Evolutionary conservation across 108 stramenopile genomes (phyloP), one percentile per base, ranked within the genome.

Genomic region (Aurantiochytrium sp.): DNA sequence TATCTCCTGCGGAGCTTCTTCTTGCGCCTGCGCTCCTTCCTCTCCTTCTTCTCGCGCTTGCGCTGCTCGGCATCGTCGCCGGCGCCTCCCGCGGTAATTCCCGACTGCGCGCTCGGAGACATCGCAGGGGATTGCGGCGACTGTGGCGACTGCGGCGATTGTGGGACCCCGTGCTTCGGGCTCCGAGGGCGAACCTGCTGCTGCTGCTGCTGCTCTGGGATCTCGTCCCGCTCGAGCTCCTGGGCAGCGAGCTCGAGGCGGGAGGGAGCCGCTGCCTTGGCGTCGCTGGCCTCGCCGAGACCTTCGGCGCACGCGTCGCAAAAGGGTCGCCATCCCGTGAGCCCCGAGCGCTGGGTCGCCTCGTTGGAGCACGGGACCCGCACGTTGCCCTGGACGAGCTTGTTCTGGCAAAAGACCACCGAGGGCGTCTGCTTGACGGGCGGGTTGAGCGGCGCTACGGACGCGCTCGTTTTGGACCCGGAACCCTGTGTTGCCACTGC

Each of bases 1-100:
- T 81, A 48, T 30, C 30, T 41, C 27, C 24, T 81, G 27, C 45
- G 39, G 21, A 48, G 21, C 45, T 41, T 48, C 30, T 81, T 81
- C n/a, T 2, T 81, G 24, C 45, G 39, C 45, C 32, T 81, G 73
- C 73, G 73, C 39, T 81, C 73, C 73, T 81, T 81, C 73, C 24
- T 81, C 24, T 81, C 73, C 73, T 65, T 65, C 10, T 34, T 30
- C 27, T 12, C 32, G 42, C 73, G 73, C 45, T 81, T 48, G 4
- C 73, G 73, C 17, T 48, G 10, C 1, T 41, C 73, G 0, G 21
- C 17, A 42, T 48, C 45, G 10, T 81, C 42, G 32, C 0, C 24
- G 27, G 36, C 45, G 19, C 15, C 73, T 41, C 12, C 21, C 27
- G 17, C 42, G 45, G 45, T 21, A 15, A 48, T 41, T 48, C 12